Evolutionary conservation across 208 protist genomes (phyloP).

Genomic region (Leishmania mexicana): DNA sequence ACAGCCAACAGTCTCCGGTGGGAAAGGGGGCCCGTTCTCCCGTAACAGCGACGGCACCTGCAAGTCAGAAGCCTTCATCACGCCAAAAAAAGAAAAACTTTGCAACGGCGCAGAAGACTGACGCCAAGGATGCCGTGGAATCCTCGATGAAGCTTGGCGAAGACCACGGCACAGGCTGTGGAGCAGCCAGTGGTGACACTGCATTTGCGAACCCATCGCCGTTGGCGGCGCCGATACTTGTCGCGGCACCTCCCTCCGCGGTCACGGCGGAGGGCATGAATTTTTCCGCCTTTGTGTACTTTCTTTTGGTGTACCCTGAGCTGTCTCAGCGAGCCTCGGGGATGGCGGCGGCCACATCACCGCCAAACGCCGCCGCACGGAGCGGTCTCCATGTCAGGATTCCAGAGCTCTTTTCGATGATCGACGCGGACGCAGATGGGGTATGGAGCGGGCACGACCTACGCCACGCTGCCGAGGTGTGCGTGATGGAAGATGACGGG

Average conservation of each 20-base stretch:
- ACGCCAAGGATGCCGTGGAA: background rate
- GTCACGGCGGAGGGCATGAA: conserved; percentile 32
- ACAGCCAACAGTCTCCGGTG: background rate
- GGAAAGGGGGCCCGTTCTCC: background rate
- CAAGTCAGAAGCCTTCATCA: background rate
- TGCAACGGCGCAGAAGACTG: background rate
- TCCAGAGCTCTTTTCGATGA: conserved; percentile 37
- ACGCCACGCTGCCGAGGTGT: conserved; percentile 30
- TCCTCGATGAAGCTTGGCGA: background rate
- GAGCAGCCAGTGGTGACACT: background rate
- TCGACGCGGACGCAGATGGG: conserved; percentile 70
- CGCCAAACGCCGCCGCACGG: conserved; percentile 13
- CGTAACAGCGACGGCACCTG: background rate
- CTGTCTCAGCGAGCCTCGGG: conserved; percentile 15
- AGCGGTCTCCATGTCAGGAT: conserved; percentile 32
- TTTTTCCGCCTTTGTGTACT: conserved; percentile 69
- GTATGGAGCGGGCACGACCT: conserved; percentile 56
- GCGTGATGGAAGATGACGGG: conserved; percentile 37
- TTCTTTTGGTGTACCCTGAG: conserved; percentile 42
- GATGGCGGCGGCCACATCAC: background rate
- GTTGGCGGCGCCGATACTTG: background rate
- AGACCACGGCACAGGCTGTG: background rate
- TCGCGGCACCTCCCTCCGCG: background rate
- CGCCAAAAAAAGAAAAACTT: background rate
- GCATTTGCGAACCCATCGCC: background rate